These are phyloP conservation scores for Bauhinia variegata DNA, from an alignment of 306 rosid species.

Conservation along the genomic window DNA sequence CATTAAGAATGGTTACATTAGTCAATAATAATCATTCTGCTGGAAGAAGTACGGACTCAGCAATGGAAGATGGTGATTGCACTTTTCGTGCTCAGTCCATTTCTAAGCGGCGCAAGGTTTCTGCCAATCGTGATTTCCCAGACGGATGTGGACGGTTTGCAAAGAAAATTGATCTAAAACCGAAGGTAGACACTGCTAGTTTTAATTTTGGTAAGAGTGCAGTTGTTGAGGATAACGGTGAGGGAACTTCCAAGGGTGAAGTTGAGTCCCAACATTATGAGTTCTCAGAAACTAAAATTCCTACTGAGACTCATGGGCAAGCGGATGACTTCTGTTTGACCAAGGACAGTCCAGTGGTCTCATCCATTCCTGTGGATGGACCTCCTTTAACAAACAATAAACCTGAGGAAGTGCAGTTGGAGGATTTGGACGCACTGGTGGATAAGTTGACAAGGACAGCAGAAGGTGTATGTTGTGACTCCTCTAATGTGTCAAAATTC, in stretches of 20 bases:
- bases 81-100: slow-evolving; percentile 24
- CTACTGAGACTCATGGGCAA: not conserved
- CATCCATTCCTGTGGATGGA: not conserved
- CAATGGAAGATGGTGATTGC: slow-evolving; percentile 49
- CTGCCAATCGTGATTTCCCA: slow-evolving; percentile 80
- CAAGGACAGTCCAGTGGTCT: not conserved
- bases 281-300: slow-evolving; percentile 3
- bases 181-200: slow-evolving; percentile 5
- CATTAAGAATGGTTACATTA: slow-evolving; percentile 38
- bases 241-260: slow-evolving; percentile 23
- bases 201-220: slow-evolving; percentile 21
- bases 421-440: slow-evolving; percentile 21
- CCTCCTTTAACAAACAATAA: not conserved
- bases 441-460: not conserved
- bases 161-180: slow-evolving; percentile 21
- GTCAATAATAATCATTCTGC: slow-evolving; percentile 45
- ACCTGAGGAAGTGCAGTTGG: slow-evolving; percentile 13
- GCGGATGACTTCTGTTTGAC: not conserved
- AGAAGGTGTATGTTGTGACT: slow-evolving; percentile 16
- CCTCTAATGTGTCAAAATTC: slow-evolving; percentile 34
- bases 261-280: slow-evolving; percentile 27
- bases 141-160: slow-evolving; percentile 67
- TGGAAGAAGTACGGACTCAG: slow-evolving; percentile 37
- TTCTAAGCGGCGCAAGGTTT: slow-evolving; percentile 57
- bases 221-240: slow-evolving; percentile 31